These are phyloP conservation scores for Phytophthora colocasiae DNA, from an alignment of 352 stramenopile genomes.

Conservation along the genomic window DNA sequence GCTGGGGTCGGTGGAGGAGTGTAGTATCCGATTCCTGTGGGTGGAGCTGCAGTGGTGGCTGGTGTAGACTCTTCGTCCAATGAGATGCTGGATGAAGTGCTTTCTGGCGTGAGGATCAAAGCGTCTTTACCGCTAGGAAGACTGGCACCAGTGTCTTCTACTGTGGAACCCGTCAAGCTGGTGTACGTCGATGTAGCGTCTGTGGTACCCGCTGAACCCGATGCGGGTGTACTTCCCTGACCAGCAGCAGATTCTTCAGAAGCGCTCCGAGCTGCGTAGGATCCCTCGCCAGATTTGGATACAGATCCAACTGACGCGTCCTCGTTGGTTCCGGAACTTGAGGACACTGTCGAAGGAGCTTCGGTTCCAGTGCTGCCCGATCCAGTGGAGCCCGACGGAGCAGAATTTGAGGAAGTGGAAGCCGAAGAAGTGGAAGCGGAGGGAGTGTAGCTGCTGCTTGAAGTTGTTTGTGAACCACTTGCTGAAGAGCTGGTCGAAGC, in stretches of 20 bases:
- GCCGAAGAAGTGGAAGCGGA: background rate
- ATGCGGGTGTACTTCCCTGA: background rate
- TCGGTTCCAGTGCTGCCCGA: constrained; percentile 7
- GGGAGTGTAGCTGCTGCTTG: constrained; percentile 3
- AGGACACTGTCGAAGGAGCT: background rate
- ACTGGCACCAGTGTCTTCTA: constrained; percentile 3
- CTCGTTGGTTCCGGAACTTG: constrained; percentile 7
- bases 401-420: too few species aligned
- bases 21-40: constrained; percentile 24
- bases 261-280: constrained; percentile 9
- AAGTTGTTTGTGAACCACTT: constrained; percentile 10
- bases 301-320: constrained; percentile 1
- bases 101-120: constrained; percentile 14
- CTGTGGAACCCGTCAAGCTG: constrained; percentile 14
- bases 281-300: constrained; percentile 8
- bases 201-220: constrained; percentile 7
- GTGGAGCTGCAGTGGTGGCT: background rate
- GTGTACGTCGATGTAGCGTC: constrained; percentile 18
- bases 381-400: background rate
- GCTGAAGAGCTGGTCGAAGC: background rate
- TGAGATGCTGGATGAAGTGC: background rate
- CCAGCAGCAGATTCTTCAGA: background rate
- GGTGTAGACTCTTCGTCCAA: constrained; percentile 1
- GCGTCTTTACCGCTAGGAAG: constrained; percentile 12
- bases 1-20: constrained; percentile 14